Percentiles rank a stretch among this genome's conserved stretches.
Conservation (phyloP, 2,329 filamentous ascomycete genomes). For the Fusarium goolgardi region DNA sequence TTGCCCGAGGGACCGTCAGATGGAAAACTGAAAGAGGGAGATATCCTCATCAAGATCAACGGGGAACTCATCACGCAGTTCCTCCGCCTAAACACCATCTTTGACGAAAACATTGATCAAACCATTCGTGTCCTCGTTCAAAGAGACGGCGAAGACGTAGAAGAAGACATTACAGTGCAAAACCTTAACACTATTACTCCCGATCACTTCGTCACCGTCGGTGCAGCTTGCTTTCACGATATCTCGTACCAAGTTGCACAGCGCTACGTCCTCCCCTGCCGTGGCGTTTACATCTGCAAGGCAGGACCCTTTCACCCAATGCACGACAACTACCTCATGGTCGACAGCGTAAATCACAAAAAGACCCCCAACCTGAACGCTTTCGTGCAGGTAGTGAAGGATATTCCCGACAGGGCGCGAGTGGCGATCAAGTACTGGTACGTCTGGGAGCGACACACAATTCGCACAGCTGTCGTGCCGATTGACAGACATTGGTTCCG, state of each 20-base stretch:
- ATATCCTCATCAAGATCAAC: conserved; percentile 95
- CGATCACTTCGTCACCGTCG: conserved; percentile 93
- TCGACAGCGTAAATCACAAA: conserved; percentile 82
- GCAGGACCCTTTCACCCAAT: conserved; percentile 10
- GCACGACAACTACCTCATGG: conserved; percentile 61
- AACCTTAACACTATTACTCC: conserved; percentile 94
- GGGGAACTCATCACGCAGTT: conserved; percentile 93
- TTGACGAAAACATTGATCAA: conserved; percentile 84
- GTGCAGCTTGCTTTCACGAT: conserved; percentile 92
- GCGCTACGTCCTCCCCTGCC: conserved; percentile 89
- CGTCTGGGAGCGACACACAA: conserved; percentile 69
- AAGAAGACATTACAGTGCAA: conserved; percentile 84
- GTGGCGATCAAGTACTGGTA: conserved; percentile 27
- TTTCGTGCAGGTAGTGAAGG: conserved; percentile 55
- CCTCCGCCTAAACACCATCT: conserved; percentile 86
- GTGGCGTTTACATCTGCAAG: conserved; percentile 82
- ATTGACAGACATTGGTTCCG: conserved; percentile 95
- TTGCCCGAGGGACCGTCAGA: conserved; percentile 90
- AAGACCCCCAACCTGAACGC: conserved; percentile 77
- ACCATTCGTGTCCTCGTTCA: conserved; percentile 84
- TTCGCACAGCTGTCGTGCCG: conserved; percentile 90
- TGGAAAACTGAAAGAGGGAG: conserved; percentile 82
- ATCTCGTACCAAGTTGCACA: conserved; percentile 97
- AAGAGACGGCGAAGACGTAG: conserved; percentile 86
- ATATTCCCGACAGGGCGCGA: conserved; percentile 23